Evolutionary conservation across 805 yeast species (phyloP), one percentile per base, ranked within the genome.

Genomic region (Spathaspora hagerdaliae): DNA sequence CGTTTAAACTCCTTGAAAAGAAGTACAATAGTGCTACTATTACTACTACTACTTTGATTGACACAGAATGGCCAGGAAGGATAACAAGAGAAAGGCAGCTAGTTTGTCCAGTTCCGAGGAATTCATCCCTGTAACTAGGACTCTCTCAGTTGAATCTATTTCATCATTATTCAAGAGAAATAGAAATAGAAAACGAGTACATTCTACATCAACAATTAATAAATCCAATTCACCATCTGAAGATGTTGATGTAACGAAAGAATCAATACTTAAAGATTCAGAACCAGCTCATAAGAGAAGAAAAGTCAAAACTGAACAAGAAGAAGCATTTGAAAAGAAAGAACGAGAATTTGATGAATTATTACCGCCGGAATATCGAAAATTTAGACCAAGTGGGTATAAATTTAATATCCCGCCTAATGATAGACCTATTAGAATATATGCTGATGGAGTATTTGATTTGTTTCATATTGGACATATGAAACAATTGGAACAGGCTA

Each of bases 401-500:
- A 73, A 71, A 53, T 79, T 94, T 64, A 89, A 88, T 54, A 55
- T 83, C 26, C 99, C 99, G 2, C 95, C 97, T 2, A 71, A 62
- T 4, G 94, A 85, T 58, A 76, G 97, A 48, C 91, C 96, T 1
- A 81, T 94, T 27, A 77, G 99, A 49, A 81, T 94, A n/a, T 94
- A 94, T 63, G 99, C 99, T 6, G 99, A 94, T 67, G 99, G 99
- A 43, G 97, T 94, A 14, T 94, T 94, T 71, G 99, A 94, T 67
- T 71, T 94, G 51, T 94, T 94, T 70, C 99, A 94, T 66, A 64
- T 94, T 59, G 99, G 99, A 24, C 99, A 94, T 63, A 94, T 94
- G 99, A 82, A 90, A 60, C 99, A 94, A 65, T 74, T 94, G 56
- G 98, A 94, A 61, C 99, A 94, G 68, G 92, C 98, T 56, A 92